Evolutionary conservation across 116 monocot genomes (phyloP).

Genomic region (Dioscorea cayenensis): DNA sequence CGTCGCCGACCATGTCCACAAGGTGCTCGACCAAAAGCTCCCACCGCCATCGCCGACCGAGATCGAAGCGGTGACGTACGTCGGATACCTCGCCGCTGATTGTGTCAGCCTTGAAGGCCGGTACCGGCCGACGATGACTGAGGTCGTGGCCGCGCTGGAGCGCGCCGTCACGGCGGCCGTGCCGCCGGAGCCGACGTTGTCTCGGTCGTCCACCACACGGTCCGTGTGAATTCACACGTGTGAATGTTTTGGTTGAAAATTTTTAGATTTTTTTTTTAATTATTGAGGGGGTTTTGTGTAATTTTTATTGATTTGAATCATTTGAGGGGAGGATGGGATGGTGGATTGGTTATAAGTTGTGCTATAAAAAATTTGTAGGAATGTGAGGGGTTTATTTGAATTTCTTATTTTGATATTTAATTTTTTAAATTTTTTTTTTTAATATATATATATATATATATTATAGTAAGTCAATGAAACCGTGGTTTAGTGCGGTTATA

Average conservation of each 20-base stretch:
- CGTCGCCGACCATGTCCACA: constrained; percentile 29
- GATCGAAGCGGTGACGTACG: constrained; percentile 54
- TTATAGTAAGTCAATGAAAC: neutral
- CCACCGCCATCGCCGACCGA: constrained; percentile 53
- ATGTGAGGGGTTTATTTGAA: neutral
- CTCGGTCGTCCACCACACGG: neutral
- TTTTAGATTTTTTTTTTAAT: neutral
- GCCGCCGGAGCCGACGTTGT: neutral
- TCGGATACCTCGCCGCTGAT: constrained; percentile 53
- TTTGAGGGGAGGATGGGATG: too few relatives aligned
- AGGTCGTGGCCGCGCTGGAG: constrained; percentile 53
- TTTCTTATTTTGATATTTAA: neutral
- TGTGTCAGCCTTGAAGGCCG: constrained; percentile 46
- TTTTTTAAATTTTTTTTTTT: neutral
- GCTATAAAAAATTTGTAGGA: neutral
- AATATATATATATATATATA: too few relatives aligned
- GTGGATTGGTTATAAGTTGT: too few relatives aligned
- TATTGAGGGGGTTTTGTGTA: neutral
- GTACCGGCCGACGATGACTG: constrained; percentile 62
- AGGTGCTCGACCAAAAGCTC: constrained; percentile 50
- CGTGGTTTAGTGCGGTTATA: neutral
- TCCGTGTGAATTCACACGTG: neutral
- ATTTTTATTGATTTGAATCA: too few relatives aligned
- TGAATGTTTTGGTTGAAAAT: neutral
- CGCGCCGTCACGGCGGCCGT: constrained; percentile 14